These are phyloP conservation scores for Phytomonas sp. DNA, from an alignment of 208 protist species.

Conservation along the genomic window DNA sequence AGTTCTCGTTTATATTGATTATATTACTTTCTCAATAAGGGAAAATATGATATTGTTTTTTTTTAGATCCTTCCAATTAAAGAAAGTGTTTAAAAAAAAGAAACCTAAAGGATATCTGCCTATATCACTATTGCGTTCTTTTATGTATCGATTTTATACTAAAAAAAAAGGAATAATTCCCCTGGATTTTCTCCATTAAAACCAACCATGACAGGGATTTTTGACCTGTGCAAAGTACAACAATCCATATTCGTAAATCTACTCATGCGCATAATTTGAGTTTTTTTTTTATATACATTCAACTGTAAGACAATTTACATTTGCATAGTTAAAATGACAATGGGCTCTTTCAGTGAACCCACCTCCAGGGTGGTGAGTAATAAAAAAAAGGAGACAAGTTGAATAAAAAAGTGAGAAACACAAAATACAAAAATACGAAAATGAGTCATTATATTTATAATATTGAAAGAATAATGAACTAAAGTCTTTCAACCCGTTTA, in stretches of 20 bases:
- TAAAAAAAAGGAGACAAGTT: neutral
- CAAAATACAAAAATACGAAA: neutral
- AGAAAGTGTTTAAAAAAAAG: slow-evolving; percentile 13
- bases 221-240: neutral
- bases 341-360: neutral
- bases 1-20: neutral
- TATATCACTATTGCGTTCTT: slow-evolving; percentile 8
- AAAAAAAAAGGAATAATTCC: slow-evolving; percentile 11
- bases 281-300: neutral
- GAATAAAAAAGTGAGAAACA: neutral
- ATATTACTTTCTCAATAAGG: neutral
- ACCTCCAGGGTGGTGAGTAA: neutral
- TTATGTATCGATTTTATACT: neutral
- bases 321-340: neutral
- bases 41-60: neutral
- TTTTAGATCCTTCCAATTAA: neutral
- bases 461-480: neutral
- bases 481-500: neutral
- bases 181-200: neutral
- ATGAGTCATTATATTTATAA: neutral
- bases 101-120: slow-evolving; percentile 6
- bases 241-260: neutral
- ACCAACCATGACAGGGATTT: neutral
- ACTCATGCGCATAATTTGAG: neutral
- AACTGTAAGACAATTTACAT: neutral